phyloP scores from a whole-genome alignment of 352 stramenopile genomes.

The Globisporangium polare region DNA sequence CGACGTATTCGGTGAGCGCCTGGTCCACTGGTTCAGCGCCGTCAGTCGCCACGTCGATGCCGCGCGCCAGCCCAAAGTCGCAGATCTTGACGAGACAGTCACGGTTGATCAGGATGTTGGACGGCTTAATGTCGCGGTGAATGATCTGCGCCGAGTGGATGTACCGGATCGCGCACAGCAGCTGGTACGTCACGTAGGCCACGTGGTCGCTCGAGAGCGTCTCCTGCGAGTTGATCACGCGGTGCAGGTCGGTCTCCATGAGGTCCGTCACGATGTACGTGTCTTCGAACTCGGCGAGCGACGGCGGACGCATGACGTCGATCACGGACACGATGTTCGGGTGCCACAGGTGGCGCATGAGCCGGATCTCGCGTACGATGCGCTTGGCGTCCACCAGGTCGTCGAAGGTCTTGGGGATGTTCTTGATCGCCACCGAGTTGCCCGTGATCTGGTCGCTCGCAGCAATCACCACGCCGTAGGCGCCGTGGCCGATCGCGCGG shows the following conservation, averaged over 20 bases:
- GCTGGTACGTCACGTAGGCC: constrained; percentile 81
- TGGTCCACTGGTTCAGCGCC: constrained; percentile 38
- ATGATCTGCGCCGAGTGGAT: constrained; percentile 87
- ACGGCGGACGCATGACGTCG: constrained; percentile 74
- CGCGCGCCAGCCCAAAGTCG: constrained; percentile 86
- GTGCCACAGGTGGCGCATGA: constrained; percentile 76
- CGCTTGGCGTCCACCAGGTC: constrained; percentile 82
- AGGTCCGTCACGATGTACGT: constrained; percentile 84
- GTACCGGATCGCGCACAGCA: constrained; percentile 75
- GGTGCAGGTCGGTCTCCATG: constrained; percentile 79
- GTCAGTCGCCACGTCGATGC: constrained; percentile 47
- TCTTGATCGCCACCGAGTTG: constrained; percentile 84
- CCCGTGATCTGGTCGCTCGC: constrained; percentile 76
- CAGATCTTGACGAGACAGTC: constrained; percentile 89
- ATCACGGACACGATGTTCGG: constrained; percentile 70
- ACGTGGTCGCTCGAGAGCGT: constrained; percentile 70
- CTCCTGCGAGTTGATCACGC: constrained; percentile 78
- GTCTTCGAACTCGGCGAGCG: constrained; percentile 71
- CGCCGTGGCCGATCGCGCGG: constrained; percentile 72
- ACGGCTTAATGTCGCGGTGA: constrained; percentile 94
- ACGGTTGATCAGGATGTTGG: constrained; percentile 94
- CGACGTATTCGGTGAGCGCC: constrained; percentile 89
- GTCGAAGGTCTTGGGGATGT: constrained; percentile 82
- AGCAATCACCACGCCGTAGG: constrained; percentile 79
- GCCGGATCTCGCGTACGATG: constrained; percentile 80